Base-by-base conservation (phyloP, 345 rosid genomes). In the Angophora floribunda region DNA sequence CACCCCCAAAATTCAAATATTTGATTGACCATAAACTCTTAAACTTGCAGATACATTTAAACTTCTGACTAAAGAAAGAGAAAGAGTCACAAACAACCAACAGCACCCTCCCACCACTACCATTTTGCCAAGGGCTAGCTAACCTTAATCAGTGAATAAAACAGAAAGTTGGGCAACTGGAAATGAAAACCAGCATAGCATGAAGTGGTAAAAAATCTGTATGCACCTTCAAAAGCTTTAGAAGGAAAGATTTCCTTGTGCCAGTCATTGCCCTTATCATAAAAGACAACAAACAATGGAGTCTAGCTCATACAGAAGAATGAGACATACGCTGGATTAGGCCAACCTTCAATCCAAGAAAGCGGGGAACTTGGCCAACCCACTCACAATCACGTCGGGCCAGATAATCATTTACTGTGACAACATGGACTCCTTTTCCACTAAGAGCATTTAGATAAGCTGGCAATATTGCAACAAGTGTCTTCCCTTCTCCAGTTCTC, bases 401-500 rank as follows among this genome's bases (percentile, higher is more conserved):
- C 51, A 97, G 80, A 94, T 97, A 97, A 94, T 97, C 99, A 91
- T 96, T 97, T 55, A 96, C 99, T 2, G 99, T 96, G n/a, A 97
- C 98, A 87, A 96, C 96, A 91, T 96, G 98, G 92, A 97, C 99
- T 88, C 99, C 99, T 92, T 96, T 96, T 86, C 97, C 99, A 91
- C 93, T 94, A 70, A 97, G 93, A 86, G 99, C 99, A 91, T 97
- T 97, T 93, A 97, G 92, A 94, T 96, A 96, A 90, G 99, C 99
- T 36, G 99, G 99, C 88, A 97, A 93, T 80, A 97, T 94, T 47
- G 99, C 99, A 87, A 97, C 99, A 90, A 97, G 99, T 12, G 99
- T 96, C 94, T 97, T 97, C 88, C 99, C 99, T 94, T 97, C 99
- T 92, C 99, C 99, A 67, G 99, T 96, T 89, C 98, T 95, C 99